These are phyloP conservation scores for Hypoxylon rubiginosum DNA, from an alignment of 2,329 filamentous ascomycete genomes.

Conservation along the genomic window DNA sequence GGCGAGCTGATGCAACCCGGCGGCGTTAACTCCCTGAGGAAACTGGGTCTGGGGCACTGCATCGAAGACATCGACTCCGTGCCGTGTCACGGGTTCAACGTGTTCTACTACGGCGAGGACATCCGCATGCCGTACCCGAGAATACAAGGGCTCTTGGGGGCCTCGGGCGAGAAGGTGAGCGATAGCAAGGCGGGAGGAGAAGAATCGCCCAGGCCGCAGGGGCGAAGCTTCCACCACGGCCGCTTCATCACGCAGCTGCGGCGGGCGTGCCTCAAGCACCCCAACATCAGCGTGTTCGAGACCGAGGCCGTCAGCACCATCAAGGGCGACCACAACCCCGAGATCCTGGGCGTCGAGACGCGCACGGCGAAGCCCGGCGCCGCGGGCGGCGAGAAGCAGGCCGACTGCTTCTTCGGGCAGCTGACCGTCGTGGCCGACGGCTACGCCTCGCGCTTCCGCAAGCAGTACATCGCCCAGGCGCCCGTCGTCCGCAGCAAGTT, in stretches of 20 bases:
- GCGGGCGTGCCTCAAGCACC: slow-evolving; percentile 77
- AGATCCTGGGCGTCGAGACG: slow-evolving; percentile 87
- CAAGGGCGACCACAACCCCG: slow-evolving; percentile 73
- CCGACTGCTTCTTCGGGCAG: slow-evolving; percentile 87
- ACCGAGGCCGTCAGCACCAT: slow-evolving; percentile 85
- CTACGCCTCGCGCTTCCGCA: slow-evolving; percentile 92
- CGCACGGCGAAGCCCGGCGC: slow-evolving; percentile 71
- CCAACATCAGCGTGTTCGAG: slow-evolving; percentile 92
- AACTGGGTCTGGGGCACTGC: slow-evolving; percentile 84
- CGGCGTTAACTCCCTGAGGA: slow-evolving; percentile 82
- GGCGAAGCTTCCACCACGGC: slow-evolving; percentile 92
- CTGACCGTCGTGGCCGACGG: slow-evolving; percentile 93
- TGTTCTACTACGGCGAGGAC: slow-evolving; percentile 82
- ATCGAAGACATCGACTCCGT: slow-evolving; percentile 91
- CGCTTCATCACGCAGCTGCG: slow-evolving; percentile 89
- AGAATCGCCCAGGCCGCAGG: slow-evolving; percentile 68
- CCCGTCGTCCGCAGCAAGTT: slow-evolving; percentile 88
- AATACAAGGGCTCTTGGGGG: slow-evolving; percentile 61
- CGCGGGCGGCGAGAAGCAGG: slow-evolving; percentile 66
- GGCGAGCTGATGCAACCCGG: slow-evolving; percentile 96
- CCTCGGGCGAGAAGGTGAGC: not conserved
- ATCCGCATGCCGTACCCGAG: slow-evolving; percentile 83
- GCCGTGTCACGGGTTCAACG: slow-evolving; percentile 85
- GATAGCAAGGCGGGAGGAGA: slow-evolving; percentile 42
- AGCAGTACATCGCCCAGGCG: slow-evolving; percentile 75